These are phyloP conservation scores for Pichia sp. DNA, from an alignment of 1,139 yeast species.

Conservation along the genomic window DNA sequence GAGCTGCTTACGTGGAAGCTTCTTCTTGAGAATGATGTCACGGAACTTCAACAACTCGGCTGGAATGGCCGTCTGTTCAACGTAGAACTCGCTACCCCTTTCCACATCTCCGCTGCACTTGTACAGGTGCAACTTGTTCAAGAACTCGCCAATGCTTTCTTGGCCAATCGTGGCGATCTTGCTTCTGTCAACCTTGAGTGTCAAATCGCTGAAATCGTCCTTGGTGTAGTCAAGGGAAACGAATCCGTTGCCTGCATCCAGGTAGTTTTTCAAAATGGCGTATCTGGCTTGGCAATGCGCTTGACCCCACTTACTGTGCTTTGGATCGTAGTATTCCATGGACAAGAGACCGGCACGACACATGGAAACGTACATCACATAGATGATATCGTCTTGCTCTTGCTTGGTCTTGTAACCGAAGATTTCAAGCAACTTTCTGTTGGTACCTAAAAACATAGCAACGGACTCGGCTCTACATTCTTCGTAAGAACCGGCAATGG, in stretches of 20 bases:
- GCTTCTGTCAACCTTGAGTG: slow-evolving; percentile 54
- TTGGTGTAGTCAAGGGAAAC: slow-evolving; percentile 51
- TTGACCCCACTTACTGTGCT: slow-evolving; percentile 84
- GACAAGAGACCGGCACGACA: slow-evolving; percentile 84
- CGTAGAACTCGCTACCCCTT: slow-evolving; percentile 62
- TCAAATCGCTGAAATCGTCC: slow-evolving; percentile 55
- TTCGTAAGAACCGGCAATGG: slow-evolving; percentile 82
- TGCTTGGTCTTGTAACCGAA: slow-evolving; percentile 61
- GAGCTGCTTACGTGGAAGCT: slow-evolving; percentile 79
- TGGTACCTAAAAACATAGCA: slow-evolving; percentile 76
- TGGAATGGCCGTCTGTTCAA: slow-evolving; percentile 64
- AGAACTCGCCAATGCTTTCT: slow-evolving; percentile 68
- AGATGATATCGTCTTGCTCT: slow-evolving; percentile 63
- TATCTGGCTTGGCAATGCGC: slow-evolving; percentile 95
- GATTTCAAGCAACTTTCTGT: slow-evolving; percentile 62
- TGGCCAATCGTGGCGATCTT: slow-evolving; percentile 70
- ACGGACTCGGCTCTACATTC: slow-evolving; percentile 93
- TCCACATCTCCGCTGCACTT: slow-evolving; percentile 74
- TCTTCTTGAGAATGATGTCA: slow-evolving; percentile 64
- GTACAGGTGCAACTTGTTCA: slow-evolving; percentile 70
- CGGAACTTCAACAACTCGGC: slow-evolving; percentile 63
- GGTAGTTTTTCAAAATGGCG: slow-evolving; percentile 74
- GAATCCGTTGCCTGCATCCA: slow-evolving; percentile 63
- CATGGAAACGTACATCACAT: slow-evolving; percentile 74
- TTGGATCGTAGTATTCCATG: slow-evolving; percentile 85